A percentile compares a stretch with the other conserved stretches of the same genome.
These are phyloP conservation scores for Cystoisospora suis DNA, from an alignment of 169 alveolate genomes.

Conservation along the genomic window DNA sequence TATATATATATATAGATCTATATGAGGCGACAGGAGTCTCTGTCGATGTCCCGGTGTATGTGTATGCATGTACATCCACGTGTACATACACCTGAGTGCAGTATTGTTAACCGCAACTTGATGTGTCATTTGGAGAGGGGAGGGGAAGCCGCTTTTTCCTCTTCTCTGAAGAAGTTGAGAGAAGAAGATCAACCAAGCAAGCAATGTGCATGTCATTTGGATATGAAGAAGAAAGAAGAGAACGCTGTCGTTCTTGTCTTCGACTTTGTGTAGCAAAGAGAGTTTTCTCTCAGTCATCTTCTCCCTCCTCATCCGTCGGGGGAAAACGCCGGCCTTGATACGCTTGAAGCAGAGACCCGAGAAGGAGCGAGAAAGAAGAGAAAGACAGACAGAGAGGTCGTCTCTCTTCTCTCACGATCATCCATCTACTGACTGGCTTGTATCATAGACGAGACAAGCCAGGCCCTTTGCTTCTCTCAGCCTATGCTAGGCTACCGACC, in stretches of 20 bases:
- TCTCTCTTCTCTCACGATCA: background rate
- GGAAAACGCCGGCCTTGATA: no score
- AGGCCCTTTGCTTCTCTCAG: no score
- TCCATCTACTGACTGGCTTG: no score
- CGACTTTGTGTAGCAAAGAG: no score
- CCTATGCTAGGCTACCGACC: no score
- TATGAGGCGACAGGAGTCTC: no score
- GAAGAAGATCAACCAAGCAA: background rate
- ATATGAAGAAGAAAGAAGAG: background rate
- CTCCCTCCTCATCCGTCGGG: background rate
- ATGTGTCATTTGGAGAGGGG: background rate
- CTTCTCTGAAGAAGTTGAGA: background rate
- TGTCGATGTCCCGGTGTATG: no score
- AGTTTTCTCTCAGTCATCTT: background rate
- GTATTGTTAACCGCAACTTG: background rate
- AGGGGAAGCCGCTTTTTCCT: background rate
- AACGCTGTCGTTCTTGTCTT: no score
- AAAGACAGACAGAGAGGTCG: background rate
- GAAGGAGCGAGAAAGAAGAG: no score
- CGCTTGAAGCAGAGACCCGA: background rate
- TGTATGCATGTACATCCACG: background rate
- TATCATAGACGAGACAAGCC: no score
- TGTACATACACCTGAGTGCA: background rate
- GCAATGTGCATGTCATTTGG: background rate
- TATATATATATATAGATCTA: background rate